phyloP scores from a whole-genome alignment of 2,329 filamentous ascomycete genomes.

The Paradendryphiella salina region DNA sequence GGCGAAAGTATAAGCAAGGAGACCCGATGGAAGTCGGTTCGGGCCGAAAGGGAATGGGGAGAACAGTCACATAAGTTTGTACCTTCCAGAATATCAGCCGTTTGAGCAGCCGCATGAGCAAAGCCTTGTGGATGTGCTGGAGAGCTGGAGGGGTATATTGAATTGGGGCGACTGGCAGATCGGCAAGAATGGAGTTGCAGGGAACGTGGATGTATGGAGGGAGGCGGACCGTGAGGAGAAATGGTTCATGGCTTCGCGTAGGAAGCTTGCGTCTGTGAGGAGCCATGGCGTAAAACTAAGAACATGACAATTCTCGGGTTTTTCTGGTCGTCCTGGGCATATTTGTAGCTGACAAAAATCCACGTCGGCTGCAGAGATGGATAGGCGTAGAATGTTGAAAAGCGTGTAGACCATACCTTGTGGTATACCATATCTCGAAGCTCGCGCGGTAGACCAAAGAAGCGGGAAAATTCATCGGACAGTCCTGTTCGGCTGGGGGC shows the following conservation, averaged over 20 bases:
- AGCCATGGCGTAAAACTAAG: too few species aligned
- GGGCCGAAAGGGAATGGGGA: conserved; percentile 7
- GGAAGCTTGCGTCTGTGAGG: too few species aligned
- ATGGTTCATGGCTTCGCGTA: too few species aligned
- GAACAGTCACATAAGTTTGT: conserved; percentile 12
- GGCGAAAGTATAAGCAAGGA: conserved; percentile 19
- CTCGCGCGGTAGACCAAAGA: not conserved
- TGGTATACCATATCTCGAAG: not conserved
- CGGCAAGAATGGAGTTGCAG: conserved; percentile 18
- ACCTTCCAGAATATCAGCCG: conserved; percentile 17
- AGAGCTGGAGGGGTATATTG: conserved; percentile 26
- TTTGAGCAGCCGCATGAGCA: conserved; percentile 9
- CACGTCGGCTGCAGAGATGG: too few species aligned
- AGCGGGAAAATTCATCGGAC: not conserved
- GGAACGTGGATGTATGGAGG: conserved; percentile 26
- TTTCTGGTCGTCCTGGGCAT: too few species aligned
- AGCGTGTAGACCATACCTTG: not conserved
- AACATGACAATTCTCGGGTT: too few species aligned
- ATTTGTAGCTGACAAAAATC: too few species aligned
- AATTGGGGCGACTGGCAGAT: conserved; percentile 27
- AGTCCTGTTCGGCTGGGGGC: too few species aligned
- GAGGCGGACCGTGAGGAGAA: too few species aligned
- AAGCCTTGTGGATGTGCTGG: conserved; percentile 16
- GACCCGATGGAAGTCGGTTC: conserved; percentile 19
- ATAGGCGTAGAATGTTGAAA: too few species aligned